Conservation (phyloP, 371 early-diverging fungal species). For the Mortierella polycephala region DNA sequence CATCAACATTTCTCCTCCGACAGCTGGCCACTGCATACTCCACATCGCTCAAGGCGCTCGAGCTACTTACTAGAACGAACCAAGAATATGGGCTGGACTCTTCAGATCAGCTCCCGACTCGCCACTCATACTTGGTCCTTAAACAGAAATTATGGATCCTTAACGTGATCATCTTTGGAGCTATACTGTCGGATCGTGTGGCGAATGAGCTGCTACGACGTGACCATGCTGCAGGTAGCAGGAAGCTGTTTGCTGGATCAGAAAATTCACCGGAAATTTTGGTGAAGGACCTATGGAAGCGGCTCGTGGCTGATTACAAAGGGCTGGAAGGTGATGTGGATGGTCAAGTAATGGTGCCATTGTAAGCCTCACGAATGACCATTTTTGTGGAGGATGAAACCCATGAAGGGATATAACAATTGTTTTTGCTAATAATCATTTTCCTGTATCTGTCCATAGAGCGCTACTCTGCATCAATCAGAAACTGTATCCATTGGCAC, state of each 20-base stretch:
- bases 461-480: conserved; percentile 44
- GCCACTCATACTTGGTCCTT: conserved; percentile 35
- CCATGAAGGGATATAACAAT: not conserved
- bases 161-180: conserved; percentile 37
- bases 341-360: conserved; percentile 49
- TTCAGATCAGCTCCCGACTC: conserved; percentile 21
- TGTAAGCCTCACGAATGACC: conserved; percentile 22
- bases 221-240: too few species aligned
- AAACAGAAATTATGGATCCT: conserved; percentile 51
- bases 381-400: too few species aligned
- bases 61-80: conserved; percentile 23
- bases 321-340: conserved; percentile 47
- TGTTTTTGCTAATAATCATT: too few species aligned
- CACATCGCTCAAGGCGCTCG: conserved; percentile 39
- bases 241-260: conserved; percentile 25
- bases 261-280: conserved; percentile 46
- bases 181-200: conserved; percentile 46
- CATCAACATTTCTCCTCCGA: conserved; percentile 43
- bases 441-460: conserved; percentile 3
- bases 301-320: conserved; percentile 39
- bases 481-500: conserved; percentile 37
- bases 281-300: conserved; percentile 43
- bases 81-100: conserved; percentile 35
- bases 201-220: conserved; percentile 6
- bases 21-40: conserved; percentile 43